Conservation (phyloP, 225 moss, liverwort and hornwort genomes). For the Antitrichia curtipendula region DNA sequence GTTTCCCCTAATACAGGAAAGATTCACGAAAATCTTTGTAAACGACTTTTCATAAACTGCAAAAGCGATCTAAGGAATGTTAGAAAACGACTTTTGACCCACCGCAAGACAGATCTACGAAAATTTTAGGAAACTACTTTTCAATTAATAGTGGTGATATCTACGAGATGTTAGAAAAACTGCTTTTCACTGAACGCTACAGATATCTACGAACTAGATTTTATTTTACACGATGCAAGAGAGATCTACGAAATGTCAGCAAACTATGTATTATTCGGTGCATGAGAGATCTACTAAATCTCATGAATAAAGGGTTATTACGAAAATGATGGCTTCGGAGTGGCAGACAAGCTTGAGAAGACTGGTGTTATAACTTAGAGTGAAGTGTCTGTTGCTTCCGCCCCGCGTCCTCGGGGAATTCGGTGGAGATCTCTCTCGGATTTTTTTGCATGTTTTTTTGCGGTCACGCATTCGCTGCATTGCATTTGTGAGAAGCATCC, state of each 20-base stretch:
- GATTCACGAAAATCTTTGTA: background rate
- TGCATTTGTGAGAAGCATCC: background rate
- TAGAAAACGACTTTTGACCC: too few species aligned
- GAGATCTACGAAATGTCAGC: background rate
- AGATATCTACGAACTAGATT: background rate
- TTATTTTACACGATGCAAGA: background rate
- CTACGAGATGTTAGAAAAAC: too few species aligned
- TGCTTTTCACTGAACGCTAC: accelerated
- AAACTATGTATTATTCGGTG: too few species aligned
- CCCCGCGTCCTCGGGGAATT: background rate
- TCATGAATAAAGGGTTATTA: background rate
- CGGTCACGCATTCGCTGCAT: background rate
- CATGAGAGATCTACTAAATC: background rate
- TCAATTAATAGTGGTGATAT: too few species aligned
- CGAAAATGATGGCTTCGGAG: background rate
- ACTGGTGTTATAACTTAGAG: background rate
- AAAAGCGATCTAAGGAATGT: too few species aligned
- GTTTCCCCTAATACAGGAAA: background rate
- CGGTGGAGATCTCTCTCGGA: background rate
- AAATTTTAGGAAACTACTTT: too few species aligned
- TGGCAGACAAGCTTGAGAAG: background rate
- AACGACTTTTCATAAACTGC: too few species aligned
- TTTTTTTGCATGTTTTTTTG: background rate
- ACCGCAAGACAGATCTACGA: too few species aligned
- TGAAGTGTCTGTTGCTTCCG: background rate